These are phyloP conservation scores for Ceratocystiopsis brevicomis DNA, from an alignment of 2,329 filamentous ascomycete species.

Conservation along the genomic window DNA sequence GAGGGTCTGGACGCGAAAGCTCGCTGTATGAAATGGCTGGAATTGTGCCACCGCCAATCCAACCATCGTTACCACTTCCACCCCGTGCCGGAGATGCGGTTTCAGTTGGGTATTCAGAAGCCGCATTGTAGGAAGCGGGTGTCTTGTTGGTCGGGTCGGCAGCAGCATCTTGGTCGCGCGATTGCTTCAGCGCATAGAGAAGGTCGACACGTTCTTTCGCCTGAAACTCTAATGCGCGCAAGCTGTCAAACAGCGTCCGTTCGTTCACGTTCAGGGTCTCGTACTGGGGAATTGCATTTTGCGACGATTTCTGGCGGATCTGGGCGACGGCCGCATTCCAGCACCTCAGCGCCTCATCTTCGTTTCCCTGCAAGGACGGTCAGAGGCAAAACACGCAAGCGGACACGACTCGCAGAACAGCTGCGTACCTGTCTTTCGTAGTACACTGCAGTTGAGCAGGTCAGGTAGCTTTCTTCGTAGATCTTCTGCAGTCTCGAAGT, in stretches of 20 bases:
- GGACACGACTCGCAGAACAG: constrained; percentile 1
- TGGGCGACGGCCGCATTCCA: constrained; percentile 80
- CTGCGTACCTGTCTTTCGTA: constrained; percentile 67
- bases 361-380: constrained; percentile 50
- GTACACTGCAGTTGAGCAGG: constrained; percentile 88
- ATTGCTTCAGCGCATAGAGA: constrained; percentile 58
- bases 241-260: constrained; percentile 59
- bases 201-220: constrained; percentile 87
- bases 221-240: constrained; percentile 69
- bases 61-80: constrained; percentile 22
- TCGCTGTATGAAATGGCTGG: constrained; percentile 64
- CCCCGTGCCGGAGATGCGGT: not conserved
- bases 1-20: constrained; percentile 39
- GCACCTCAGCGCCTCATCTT: constrained; percentile 72
- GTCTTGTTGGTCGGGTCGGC: too few species aligned
- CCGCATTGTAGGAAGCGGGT: not conserved
- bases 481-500: constrained; percentile 79
- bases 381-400: not conserved
- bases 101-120: not conserved
- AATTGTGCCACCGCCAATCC: constrained; percentile 65
- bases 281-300: constrained; percentile 19
- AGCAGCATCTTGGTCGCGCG: constrained; percentile 26
- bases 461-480: constrained; percentile 90
- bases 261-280: constrained; percentile 52
- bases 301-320: constrained; percentile 72